These are phyloP conservation scores for Metschnikowia reukaufii DNA, from an alignment of 805 yeast species.

Conservation along the genomic window DNA sequence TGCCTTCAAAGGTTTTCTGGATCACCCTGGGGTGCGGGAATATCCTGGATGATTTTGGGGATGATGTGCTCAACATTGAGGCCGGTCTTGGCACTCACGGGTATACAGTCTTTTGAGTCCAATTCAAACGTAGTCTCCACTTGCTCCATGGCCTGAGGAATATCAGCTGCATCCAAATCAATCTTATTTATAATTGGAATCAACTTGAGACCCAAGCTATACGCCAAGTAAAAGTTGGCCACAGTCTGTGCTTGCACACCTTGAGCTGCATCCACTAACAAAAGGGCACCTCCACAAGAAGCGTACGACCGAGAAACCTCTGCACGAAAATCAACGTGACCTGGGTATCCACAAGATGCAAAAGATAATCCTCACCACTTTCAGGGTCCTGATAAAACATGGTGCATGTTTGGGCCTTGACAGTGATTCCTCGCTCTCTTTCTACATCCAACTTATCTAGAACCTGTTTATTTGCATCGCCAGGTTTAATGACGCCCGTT, in stretches of 20 bases:
- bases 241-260: constrained; percentile 98
- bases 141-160: constrained; percentile 77
- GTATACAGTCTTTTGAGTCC: constrained; percentile 67
- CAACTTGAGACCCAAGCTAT: constrained; percentile 75
- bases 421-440: constrained; percentile 93
- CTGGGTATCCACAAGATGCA: constrained; percentile 97
- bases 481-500: constrained; percentile 84
- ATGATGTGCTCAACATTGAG: constrained; percentile 72
- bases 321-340: constrained; percentile 93
- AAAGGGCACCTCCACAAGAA: constrained; percentile 90
- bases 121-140: constrained; percentile 83
- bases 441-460: constrained; percentile 92
- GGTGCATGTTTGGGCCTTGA: constrained; percentile 94
- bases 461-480: constrained; percentile 70
- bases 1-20: constrained; percentile 57
- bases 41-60: constrained; percentile 76
- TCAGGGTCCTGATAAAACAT: constrained; percentile 72
- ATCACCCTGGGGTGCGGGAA: constrained; percentile 76
- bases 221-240: constrained; percentile 92
- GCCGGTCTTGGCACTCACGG: constrained; percentile 93
- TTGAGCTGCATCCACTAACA: constrained; percentile 91
- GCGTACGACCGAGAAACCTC: constrained; percentile 95
- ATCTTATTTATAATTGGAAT: constrained; percentile 91
- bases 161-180: constrained; percentile 85
- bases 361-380: constrained; percentile 68